Evolutionary conservation across 1,139 yeast genomes (phyloP), one percentile per base, ranked within the genome.

Genomic region (Kodamaea ohmeri): DNA sequence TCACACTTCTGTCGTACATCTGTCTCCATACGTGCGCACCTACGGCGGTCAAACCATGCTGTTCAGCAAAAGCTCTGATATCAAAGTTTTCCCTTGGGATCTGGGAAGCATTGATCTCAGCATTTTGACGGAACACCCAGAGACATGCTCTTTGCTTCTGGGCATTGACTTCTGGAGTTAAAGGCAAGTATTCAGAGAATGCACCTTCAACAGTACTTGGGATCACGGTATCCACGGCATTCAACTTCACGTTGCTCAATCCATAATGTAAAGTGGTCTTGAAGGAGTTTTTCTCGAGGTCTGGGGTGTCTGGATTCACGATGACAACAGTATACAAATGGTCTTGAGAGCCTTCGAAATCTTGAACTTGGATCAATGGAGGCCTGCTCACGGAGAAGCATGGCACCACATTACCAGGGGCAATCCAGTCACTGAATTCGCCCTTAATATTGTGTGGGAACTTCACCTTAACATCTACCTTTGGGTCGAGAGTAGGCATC

Each of bases 11-110:
- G 61, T 92, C 98, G 77, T 83, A 92, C 32, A 63, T 67, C 51
- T 84, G 81, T 71, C 98, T 80, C 95, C 96, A 92, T 35, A 88
- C 74, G 59, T 87, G 95, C 2, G 95, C 97, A 20, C 98, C 97
- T 32, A 90, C 79, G 1, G 97, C 79, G 18, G 69, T 66, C 50
- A 92, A 71, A 2, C 68, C 58, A 56, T 85, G 58, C 6, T 61
- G 46, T 4, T 65, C 67, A 11, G 73, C 86, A 59, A 88, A 89
- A 5, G 56, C 50, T 56, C 97, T 78, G 44, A 92, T 82, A 52
- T 88, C 78, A 54, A 92, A 92, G 37, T 65, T 54, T 8, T 19
- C 34, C 11, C 72, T 73, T 6, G 18, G 5, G 46, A 80, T 62
- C 21, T 53, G 46, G 7, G 34, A 39, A 25, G 38, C 41, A 2